Base-by-base conservation (phyloP, 768 basidiomycete genomes). In the Infundibulicybe gibba region DNA sequence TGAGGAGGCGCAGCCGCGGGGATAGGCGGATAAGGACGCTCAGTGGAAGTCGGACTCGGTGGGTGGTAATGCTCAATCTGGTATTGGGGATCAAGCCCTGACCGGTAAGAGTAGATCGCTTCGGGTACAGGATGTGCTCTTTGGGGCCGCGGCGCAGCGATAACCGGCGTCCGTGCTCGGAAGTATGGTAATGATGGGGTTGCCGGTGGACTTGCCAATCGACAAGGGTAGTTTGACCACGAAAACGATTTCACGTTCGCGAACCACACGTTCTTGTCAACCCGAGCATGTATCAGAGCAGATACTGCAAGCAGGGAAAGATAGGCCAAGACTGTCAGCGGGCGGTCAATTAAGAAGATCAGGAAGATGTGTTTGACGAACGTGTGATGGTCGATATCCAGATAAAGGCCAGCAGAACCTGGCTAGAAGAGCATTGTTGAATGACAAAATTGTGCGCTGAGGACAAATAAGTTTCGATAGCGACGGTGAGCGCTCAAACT, bases 401-500 rank as follows among this genome's bases (percentile, higher is more conserved):
- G 43, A 78, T 70, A 54, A 87, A 84, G 2, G 74, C 81, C 50
- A 80, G 64, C 21, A 88, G 65, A 21, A 83, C 68, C 39, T 63
- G 69, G 16, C 72, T 70, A 8, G 87, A 86, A 5, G 64, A 61
- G 56, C 86, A 90, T 14, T 58, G 46, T 16, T 60, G 61, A 41
- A 41, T 19, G 8, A 49, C 25, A 15, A 49, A 42, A 13, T 32
- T 40, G 16, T 8, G 43, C 13, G 40, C 49, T 54, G 32, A 30
- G 44, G 2, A 33, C n/a, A 14, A 31, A 17, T 14, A 51, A 39
- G 14, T 13, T 15, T 30, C 21, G n/a, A 4, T 37, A 11, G 8
- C 19, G 32, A 41, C 49, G 2, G 13, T 17, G 48, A 11, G 21
- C 1, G 3, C 41, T 38, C 32, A 9, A 47, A 56, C 55, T 33